Evolutionary conservation across 306 rosid genomes (phyloP), one percentile per base, ranked within the genome.

Genomic region (Senna siamea): DNA sequence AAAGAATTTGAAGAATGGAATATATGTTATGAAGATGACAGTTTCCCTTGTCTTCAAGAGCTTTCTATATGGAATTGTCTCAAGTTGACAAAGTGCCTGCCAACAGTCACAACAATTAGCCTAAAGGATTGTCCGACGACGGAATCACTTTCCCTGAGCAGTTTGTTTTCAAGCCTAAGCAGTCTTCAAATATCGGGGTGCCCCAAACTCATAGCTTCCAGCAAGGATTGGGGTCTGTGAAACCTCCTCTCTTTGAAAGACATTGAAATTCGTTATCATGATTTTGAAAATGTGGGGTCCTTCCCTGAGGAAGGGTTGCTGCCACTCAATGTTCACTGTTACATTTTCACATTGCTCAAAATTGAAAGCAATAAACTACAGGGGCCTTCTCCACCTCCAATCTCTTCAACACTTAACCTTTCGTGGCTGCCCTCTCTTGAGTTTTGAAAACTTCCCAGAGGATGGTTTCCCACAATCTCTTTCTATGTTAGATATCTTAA

Each of bases 321-420:
- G 14, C 66, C 66, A 0, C 44, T 44, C 44, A 59, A 3, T 34
- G 13, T 59, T 10, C 3, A 8, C 66, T 59, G 44, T 59, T 8
- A 2, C 23, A 2, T 7, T 59, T 5, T 0, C 0, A 0, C 0
- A 0, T 0, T 34, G 46, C 9, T 0, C 0, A 0, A 34, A 32
- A 0, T 8, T 59, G 5, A 59, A 4, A 32, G 15, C 44, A 13
- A 15, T 59, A 15, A 59, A 32, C 26, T 37, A 59, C 19, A 34
- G 7, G 44, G 46, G 44, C n/a, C 44, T 59, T 59, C 23, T 34
- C 44, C 44, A n/a, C 65, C 65, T 58, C 19, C 22, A 30, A 6
- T 58, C 43, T 58, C 65, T 58, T 34, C 15, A 17, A 14, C 28
- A 41, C 65, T 28, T 58, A 15, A 30, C 5, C 6, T 58, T 58